Base-by-base conservation (phyloP, 371 early-diverging fungal species). In the Actinomucor elegans region DNA sequence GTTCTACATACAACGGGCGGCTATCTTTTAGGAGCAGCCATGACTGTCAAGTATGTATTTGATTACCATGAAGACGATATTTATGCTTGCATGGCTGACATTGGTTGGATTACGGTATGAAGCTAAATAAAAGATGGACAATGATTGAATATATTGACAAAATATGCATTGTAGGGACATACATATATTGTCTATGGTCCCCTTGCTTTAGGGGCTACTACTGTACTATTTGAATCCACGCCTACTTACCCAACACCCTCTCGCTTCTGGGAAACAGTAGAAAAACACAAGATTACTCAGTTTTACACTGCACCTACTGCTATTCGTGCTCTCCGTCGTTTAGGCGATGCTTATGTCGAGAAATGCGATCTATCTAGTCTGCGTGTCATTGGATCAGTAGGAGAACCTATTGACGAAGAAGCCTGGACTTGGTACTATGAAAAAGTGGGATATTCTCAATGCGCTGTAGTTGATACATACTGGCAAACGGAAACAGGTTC, bases 221-320 rank as follows among this genome's bases (percentile, higher is more conserved):
- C 95, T 12, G 90, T 99, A 37, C 58, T 99, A 32, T 96, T 97
- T 63, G 98, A 97, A 71, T 90, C 92, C 11, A 82, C 90, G 8
- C 96, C 94, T 4, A 86, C 91, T 5, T 93, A 89, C 64, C 96
- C 95, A 26, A 82, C 81, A 44, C 83, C 91, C 8, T 81, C 81
- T 17, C 81, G 95, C 42, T 88, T 91, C 74, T 96, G 94, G 92
- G 73, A 90, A 40, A 54, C 88, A 42, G 85, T 95, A 23, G 92
- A 90, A 48, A 88, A 89, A 41, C 92, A 93, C 81, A 89, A 84
- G 65, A 76, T 98, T 57, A 98, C 98, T 9, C 98, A 97, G 64
- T 91, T 99, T 61, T 99, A 99, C 75, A 99, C 99, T 11, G 98
- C 99, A 0, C 99, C 99, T 15, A 99, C 99, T 6, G 96, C 96